Percentiles rank a stretch among this genome's conserved stretches.
Evolutionary conservation across 768 basidiomycete species (phyloP).

Genomic region (Tricholoma matsutake): DNA sequence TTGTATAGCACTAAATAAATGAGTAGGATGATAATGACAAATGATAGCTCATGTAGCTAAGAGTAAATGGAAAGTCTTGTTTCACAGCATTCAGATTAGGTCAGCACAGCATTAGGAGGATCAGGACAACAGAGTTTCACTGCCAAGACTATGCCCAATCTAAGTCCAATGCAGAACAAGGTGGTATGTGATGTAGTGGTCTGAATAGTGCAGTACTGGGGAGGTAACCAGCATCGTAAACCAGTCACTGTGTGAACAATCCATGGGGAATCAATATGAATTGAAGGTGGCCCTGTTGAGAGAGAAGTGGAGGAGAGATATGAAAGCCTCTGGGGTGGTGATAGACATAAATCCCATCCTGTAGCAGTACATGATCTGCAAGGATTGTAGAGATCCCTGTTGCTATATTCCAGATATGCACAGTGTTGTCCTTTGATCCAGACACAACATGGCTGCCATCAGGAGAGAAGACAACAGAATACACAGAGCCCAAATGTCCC

Average conservation of each 20-base stretch:
- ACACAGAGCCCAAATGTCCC: background rate
- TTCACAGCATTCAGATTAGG: no score
- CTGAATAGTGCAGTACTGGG: background rate
- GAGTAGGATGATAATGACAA: no score
- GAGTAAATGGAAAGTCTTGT: no score
- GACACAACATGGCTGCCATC: no score
- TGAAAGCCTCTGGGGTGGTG: background rate
- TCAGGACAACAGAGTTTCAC: background rate
- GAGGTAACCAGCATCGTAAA: background rate
- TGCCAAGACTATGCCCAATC: background rate
- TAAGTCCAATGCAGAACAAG: background rate
- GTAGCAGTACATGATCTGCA: background rate
- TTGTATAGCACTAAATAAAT: no score
- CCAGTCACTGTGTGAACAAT: background rate
- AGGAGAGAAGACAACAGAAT: background rate
- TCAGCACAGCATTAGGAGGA: background rate
- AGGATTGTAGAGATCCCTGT: background rate
- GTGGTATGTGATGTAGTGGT: background rate
- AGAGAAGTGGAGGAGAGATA: background rate
- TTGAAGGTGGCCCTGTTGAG: background rate
- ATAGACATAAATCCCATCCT: background rate
- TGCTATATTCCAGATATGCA: background rate
- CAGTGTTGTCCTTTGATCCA: background rate
- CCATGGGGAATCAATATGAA: background rate
- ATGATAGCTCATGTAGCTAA: no score